Evolutionary conservation across 192 early-diverging fungal species (phyloP).

Genomic region (Coemansia guatemalensis): DNA sequence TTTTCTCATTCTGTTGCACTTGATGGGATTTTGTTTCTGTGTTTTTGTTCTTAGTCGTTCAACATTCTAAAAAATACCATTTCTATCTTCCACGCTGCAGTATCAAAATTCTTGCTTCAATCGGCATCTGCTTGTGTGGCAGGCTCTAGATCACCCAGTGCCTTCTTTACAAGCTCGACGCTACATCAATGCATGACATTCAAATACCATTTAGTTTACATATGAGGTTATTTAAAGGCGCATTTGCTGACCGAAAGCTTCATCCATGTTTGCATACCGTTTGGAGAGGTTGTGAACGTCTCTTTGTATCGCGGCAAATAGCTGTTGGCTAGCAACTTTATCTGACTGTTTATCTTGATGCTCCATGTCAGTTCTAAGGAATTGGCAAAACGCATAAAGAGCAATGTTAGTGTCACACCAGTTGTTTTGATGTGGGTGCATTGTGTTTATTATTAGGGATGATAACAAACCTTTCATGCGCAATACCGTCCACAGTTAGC

Average conservation of each 20-base stretch:
- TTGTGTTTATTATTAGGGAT: conserved; percentile 22
- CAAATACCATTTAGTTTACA: neutral
- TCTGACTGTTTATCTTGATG: neutral
- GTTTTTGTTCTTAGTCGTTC: no score
- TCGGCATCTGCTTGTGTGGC: no score
- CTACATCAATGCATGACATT: conserved; percentile 1
- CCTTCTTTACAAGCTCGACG: conserved; percentile 14
- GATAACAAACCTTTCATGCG: no score
- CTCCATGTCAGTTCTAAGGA: neutral
- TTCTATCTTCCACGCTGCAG: neutral
- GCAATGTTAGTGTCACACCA: no score
- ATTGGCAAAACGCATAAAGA: no score
- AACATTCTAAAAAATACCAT: no score
- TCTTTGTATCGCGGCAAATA: conserved; percentile 37
- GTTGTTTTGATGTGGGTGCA: neutral
- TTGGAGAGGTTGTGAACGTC: conserved; percentile 26
- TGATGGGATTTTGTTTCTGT: no score
- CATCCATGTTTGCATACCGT: conserved; percentile 15
- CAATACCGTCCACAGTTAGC: conserved; percentile 23
- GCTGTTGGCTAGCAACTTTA: neutral
- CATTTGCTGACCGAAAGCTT: no score
- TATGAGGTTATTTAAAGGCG: no score
- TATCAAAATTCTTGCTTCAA: neutral
- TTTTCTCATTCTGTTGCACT: no score
- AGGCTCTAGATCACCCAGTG: conserved; percentile 3